Conservation (phyloP, 2,329 filamentous ascomycete genomes). For the Tolypocladium guangdongense region DNA sequence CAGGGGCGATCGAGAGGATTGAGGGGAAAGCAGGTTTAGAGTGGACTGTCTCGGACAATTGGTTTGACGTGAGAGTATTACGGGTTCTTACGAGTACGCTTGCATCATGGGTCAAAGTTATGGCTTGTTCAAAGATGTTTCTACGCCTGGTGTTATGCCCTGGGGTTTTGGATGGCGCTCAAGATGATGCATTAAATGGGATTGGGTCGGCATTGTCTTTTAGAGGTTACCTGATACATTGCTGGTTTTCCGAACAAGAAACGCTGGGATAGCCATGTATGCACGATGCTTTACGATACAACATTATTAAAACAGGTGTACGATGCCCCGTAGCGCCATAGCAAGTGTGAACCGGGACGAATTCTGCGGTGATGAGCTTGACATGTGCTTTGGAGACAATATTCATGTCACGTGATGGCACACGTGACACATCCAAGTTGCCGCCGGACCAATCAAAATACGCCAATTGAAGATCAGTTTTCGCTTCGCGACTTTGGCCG, state of each 20-base stretch:
- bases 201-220: not conserved
- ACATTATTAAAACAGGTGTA: no score
- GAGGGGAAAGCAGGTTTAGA: not conserved
- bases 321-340: not conserved
- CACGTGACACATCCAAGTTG: conserved; percentile 14
- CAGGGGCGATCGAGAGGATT: conserved; percentile 28
- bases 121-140: not conserved
- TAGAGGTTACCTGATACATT: not conserved
- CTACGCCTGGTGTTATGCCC: not conserved
- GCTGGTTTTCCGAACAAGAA: not conserved
- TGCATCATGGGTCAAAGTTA: not conserved
- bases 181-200: not conserved
- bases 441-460: conserved; percentile 32
- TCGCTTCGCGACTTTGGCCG: conserved; percentile 27
- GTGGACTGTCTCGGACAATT: not conserved
- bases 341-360: not conserved
- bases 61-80: not conserved
- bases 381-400: not conserved
- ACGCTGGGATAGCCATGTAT: not conserved
- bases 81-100: not conserved
- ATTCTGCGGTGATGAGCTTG: not conserved
- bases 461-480: conserved; percentile 39
- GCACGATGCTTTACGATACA: not conserved
- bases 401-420: not conserved
- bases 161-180: not conserved